phyloP scores from a whole-genome alignment of 192 early-diverging fungal genomes.

The Cladochytrium replicatum region DNA sequence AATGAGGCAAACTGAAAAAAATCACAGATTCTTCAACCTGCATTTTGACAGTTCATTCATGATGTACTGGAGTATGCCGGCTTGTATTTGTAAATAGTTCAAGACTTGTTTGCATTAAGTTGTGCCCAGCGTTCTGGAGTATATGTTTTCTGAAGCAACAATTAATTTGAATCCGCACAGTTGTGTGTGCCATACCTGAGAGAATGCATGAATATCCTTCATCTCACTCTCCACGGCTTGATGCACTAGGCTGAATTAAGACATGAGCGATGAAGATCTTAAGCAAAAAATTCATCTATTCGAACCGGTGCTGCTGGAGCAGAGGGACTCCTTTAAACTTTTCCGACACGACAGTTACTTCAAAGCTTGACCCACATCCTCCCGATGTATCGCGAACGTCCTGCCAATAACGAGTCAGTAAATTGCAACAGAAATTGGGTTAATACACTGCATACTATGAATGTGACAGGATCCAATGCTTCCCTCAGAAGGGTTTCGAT shows the following conservation, averaged over 20 bases:
- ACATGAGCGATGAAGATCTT: not conserved
- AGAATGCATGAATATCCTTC: slow-evolving; percentile 71
- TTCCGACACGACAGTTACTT: slow-evolving; percentile 65
- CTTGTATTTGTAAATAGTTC: too few species aligned
- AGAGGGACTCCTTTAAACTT: slow-evolving; percentile 60
- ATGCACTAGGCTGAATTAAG: slow-evolving; percentile 53
- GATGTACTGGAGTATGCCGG: too few species aligned
- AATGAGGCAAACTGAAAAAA: too few species aligned
- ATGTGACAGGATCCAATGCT: too few species aligned
- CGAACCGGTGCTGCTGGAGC: slow-evolving; percentile 58
- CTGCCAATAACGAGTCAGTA: too few species aligned
- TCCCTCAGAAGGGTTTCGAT: too few species aligned
- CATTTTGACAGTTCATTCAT: too few species aligned
- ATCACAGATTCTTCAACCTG: too few species aligned
- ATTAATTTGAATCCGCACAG: not conserved
- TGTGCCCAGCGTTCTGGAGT: slow-evolving; percentile 55
- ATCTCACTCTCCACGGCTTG: slow-evolving; percentile 71
- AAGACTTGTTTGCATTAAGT: too few species aligned
- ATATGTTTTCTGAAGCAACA: slow-evolving; percentile 46
- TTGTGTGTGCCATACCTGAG: slow-evolving; percentile 46
- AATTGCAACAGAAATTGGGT: too few species aligned
- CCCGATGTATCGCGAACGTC: slow-evolving; percentile 50
- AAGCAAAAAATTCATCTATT: not conserved
- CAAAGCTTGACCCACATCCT: slow-evolving; percentile 75
- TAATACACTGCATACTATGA: too few species aligned